Evolutionary conservation across 2,329 filamentous ascomycete species (phyloP), one percentile per base, ranked within the genome.

Genomic region (Phyllosticta citriasiana): DNA sequence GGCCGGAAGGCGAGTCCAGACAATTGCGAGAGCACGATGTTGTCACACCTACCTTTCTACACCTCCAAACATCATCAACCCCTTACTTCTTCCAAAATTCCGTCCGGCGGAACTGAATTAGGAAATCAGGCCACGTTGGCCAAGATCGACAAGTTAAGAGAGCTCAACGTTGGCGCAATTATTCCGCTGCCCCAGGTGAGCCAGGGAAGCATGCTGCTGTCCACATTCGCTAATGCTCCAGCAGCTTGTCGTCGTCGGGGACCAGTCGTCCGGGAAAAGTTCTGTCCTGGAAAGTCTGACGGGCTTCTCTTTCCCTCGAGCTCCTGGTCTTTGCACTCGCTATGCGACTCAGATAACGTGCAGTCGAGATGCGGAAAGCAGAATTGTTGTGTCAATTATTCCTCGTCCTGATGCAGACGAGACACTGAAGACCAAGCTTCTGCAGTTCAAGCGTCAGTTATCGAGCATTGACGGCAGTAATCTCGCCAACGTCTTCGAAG

Each of bases 231-330:
- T 30, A 7, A 30, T 30, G 27, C 27, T 30, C 9, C 9, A 8
- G 6, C 89, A 91, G 66, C 84, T 95, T 10, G 88, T 93, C 5
- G 83, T 96, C 0, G 84, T 95, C 0, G 91, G 91, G 0, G 91
- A 96, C 55, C 91, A 96, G 68, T 89, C 85, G 0, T 87, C 90
- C 0, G 91, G 91, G 0, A 96, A 96, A 70, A 90, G 86, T 0
- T 91, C 81, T 0, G 70, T 77, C 0, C 76, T 79, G 9, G 77
- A 80, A 62, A 75, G 73, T 0, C 71, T 79, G 3, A 75, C 73
- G 2, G 65, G 67, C 0, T 60, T 77, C 2, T 70, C 70, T 1
- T 76, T 78, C 60, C 77, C 76, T 33, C 70, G 71, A 1, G 68
- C 70, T 24, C 67, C 65, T 40, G 72, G 71, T 0, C 64, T 77